Evolutionary conservation across 257 asterid genomes (phyloP).

Genomic region (Rauvolfia tetraphylla): DNA sequence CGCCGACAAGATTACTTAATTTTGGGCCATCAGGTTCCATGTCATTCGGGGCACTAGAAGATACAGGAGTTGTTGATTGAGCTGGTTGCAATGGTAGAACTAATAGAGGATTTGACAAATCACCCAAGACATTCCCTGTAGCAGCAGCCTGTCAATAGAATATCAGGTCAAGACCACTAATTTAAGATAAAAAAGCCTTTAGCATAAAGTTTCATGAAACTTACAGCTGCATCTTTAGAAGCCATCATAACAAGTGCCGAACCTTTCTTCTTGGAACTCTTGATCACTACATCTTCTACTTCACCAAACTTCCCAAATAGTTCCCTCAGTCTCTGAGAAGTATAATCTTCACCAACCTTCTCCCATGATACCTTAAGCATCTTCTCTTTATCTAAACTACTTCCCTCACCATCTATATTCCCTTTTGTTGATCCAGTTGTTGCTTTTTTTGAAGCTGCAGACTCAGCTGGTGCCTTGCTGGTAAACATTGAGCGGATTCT

Average conservation of each 20-base stretch:
- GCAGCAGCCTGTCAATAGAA: constrained; percentile 45
- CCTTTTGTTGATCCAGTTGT: constrained; percentile 18
- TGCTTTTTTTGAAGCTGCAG: constrained; percentile 37
- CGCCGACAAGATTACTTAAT: constrained; percentile 55
- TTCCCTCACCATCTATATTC: constrained; percentile 31
- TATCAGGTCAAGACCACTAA: background rate
- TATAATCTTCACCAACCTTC: constrained; percentile 64
- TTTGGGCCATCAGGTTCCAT: constrained; percentile 41
- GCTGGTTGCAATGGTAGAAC: constrained; percentile 63
- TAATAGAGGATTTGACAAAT: constrained; percentile 75
- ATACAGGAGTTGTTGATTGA: constrained; percentile 45
- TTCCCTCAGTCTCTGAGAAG: constrained; percentile 54
- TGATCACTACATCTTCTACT: constrained; percentile 81
- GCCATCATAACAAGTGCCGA: constrained; percentile 88
- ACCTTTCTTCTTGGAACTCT: constrained; percentile 72
- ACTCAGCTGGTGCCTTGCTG: constrained; percentile 27
- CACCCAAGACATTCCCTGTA: constrained; percentile 59
- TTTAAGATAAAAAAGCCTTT: background rate
- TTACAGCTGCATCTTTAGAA: constrained; percentile 66
- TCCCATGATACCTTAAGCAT: constrained; percentile 91
- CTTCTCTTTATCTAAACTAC: constrained; percentile 56
- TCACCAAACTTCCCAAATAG: constrained; percentile 64
- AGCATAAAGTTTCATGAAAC: constrained; percentile 11
- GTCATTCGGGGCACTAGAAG: constrained; percentile 31
- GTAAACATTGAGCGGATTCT: constrained; percentile 55